phyloP scores from a whole-genome alignment of 2,329 filamentous ascomycete species.

The Arthroderma sp. region DNA sequence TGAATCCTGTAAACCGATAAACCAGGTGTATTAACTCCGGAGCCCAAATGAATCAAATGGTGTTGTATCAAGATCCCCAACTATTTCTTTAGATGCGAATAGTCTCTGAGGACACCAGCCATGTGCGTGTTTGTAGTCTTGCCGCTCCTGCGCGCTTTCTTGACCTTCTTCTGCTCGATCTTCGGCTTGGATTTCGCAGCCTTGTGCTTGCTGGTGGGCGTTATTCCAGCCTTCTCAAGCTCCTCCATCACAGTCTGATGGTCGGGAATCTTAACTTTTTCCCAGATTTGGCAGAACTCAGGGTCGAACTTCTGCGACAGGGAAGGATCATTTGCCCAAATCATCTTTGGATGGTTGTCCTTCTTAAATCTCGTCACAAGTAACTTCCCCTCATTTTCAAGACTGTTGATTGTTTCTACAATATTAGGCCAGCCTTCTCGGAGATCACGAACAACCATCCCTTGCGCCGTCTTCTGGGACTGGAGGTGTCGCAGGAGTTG shows the following conservation, averaged over 20 bases:
- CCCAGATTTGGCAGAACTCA: slow-evolving; percentile 77
- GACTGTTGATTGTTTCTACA: slow-evolving; percentile 60
- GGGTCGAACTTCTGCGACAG: slow-evolving; percentile 63
- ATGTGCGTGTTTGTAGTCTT: slow-evolving; percentile 85
- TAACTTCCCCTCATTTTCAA: slow-evolving; percentile 68
- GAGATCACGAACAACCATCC: slow-evolving; percentile 74
- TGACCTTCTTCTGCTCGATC: slow-evolving; percentile 55
- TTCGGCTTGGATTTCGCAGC: slow-evolving; percentile 46
- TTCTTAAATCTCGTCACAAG: slow-evolving; percentile 86
- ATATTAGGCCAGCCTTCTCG: slow-evolving; percentile 93
- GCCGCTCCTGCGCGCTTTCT: slow-evolving; percentile 59
- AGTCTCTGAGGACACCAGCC: slow-evolving; percentile 68
- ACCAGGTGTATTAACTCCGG: background rate
- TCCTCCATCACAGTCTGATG: slow-evolving; percentile 65
- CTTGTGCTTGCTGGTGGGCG: slow-evolving; percentile 72
- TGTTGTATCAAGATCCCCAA: background rate
- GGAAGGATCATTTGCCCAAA: slow-evolving; percentile 79
- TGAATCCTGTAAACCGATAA: background rate
- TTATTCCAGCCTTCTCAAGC: slow-evolving; percentile 65
- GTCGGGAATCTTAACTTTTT: slow-evolving; percentile 63
- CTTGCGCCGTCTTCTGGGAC: slow-evolving; percentile 65
- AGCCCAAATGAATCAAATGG: background rate
- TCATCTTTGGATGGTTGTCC: slow-evolving; percentile 70
- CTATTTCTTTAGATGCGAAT: slow-evolving; percentile 36
- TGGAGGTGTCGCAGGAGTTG: slow-evolving; percentile 73